Evolutionary conservation across 2,329 filamentous ascomycete genomes (phyloP), one percentile per base, ranked within the genome.

Genomic region (Meredithiella fracta): DNA sequence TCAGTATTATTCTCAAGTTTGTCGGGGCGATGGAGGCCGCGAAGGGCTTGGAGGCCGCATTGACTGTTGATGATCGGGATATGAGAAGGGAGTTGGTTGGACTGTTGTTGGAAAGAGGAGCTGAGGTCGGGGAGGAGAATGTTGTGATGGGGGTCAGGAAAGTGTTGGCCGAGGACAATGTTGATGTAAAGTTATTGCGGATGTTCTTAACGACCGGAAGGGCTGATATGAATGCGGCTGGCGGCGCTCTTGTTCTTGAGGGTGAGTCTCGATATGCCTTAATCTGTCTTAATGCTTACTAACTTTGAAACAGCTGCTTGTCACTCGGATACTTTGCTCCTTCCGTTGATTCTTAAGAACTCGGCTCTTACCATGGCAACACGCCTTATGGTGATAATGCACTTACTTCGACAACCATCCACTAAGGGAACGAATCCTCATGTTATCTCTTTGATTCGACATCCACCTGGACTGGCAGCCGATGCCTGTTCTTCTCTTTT

Each of bases 171-270:
- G 67, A 70, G 47, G 70, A 67, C 25, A 72, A 73, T 0, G 67
- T 73, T 0, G 78, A 82, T 55, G 69, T 74, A 62, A 68, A 70
- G 11, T 67, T 80, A 1, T 63, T 79, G 1, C 66, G 66, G 3
- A 63, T 75, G 6, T 65, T 81, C 2, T 63, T 80, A 1, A 69
- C 74, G 25, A 67, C 73, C 25, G 77, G 77, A 0, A 69, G 70
- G 22, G 76, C 74, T 1, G 74, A 80, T 57, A 65, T 79, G 55
- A 80, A 80, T 58, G 65, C 68, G 8, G 65, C 73, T 2, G 65
- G 68, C 0, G 75, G 74, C 8, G 64, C 67, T 1, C 69, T 72
- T 14, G 64, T 77, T 11, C 66, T 67, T 6, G 57, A 64, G 14
- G 68, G 68, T 69, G 61, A 55, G 64, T 37, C 17, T 14, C 37